Base-by-base conservation (phyloP, 371 early-diverging fungal genomes). In the Entomophthora muscae region DNA sequence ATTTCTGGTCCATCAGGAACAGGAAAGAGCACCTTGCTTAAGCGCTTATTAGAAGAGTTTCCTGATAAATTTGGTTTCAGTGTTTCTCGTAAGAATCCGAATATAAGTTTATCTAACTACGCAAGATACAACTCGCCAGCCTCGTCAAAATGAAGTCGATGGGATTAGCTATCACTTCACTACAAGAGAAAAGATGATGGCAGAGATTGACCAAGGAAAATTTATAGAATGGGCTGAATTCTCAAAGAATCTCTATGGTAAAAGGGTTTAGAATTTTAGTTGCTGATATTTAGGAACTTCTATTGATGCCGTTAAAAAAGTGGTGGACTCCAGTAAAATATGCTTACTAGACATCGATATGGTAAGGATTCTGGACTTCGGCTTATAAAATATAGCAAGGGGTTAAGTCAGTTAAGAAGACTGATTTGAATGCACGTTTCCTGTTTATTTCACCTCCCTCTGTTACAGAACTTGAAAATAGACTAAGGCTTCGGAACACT, bases 1-100 rank as follows among this genome's bases (percentile, higher is more conserved):
- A 71, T 94, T 55, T 89, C 87, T 61, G 98, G 98, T 17, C 93
- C 97, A 52, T 92, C 90, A 27, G 98, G 98, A 22, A 82, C 89
- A 23, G 99, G 99, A 32, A 99, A 99, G 73, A 90, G 94, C 21
- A 98, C 98, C 5, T 75, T 99, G 54, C 77, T 98, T 61, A 91
- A 90, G 73, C 80, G 86, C 23, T 79, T 99, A 33, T 90, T 97
- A 71, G 75, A 77, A 28, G 91, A 90, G 64, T 86, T 81, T 75
- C 95, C 95, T 0, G 70, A 76, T 53, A 79, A 78, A 51, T 95
- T 98, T 77, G 91, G 91, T 3, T 94, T 98, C 76, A 90, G 90
- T 71, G 84, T 98, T 29, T 98, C 98, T 53, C 92, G 90, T 89
- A 83, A 76, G 13, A n/a, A 57, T 17, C 22, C 0, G 12, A 56